A percentile compares a stretch with the other conserved stretches of the same genome.
Conservation (phyloP, 805 yeast genomes). For the Pichia pseudocactophila region DNA sequence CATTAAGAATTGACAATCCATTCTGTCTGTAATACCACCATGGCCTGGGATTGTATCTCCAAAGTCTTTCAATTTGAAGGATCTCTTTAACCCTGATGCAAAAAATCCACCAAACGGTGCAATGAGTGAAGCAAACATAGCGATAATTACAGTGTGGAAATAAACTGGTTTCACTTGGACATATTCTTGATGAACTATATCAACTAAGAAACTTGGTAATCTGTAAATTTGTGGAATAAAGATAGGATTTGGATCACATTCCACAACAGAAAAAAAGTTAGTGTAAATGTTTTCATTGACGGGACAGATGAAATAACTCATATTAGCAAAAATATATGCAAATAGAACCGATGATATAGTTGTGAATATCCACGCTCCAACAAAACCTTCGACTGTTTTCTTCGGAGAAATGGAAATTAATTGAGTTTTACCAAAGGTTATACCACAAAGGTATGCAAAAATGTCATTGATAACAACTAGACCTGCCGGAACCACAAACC, state of each 20-base stretch:
- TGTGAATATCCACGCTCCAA: constrained; percentile 97
- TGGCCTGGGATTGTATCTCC: constrained; percentile 99
- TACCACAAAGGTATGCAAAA: constrained; percentile 94
- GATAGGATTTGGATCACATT: constrained; percentile 84
- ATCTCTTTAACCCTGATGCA: constrained; percentile 94
- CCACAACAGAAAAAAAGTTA: constrained; percentile 50
- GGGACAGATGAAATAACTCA: constrained; percentile 81
- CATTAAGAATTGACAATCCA: constrained; percentile 97
- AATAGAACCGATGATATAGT: constrained; percentile 61
- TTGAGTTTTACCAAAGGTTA: constrained; percentile 89
- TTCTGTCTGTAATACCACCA: constrained; percentile 95
- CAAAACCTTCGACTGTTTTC: constrained; percentile 93
- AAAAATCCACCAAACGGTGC: constrained; percentile 99
- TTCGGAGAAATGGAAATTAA: constrained; percentile 91
- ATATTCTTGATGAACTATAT: constrained; percentile 31
- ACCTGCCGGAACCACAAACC: constrained; percentile 90
- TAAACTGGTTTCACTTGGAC: constrained; percentile 77
- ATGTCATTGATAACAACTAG: constrained; percentile 91
- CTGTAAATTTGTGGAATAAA: constrained; percentile 72
- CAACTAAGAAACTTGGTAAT: constrained; percentile 60
- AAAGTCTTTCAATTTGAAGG: constrained; percentile 92
- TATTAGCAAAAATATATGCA: constrained; percentile 53
- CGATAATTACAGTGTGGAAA: constrained; percentile 76
- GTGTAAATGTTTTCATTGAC: constrained; percentile 33
- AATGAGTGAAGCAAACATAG: constrained; percentile 91